Conservation (phyloP, 1,139 yeast species). For the Suhomyces choctaworum region DNA sequence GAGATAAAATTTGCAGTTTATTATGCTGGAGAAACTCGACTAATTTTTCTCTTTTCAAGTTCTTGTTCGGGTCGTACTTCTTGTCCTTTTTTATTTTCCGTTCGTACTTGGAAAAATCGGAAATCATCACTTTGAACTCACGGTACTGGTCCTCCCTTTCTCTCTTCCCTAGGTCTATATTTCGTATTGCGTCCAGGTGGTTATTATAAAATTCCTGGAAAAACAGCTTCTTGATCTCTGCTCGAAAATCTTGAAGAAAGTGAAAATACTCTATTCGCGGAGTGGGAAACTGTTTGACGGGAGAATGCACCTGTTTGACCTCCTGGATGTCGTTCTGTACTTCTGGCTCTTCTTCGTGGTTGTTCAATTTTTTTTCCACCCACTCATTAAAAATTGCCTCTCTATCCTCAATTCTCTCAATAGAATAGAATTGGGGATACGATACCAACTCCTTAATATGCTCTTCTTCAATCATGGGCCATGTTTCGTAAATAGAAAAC, state of each 20-base stretch:
- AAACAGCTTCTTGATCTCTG: constrained; percentile 27
- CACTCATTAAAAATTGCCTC: constrained; percentile 35
- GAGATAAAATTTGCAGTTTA: neutral
- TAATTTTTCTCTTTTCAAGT: constrained; percentile 29
- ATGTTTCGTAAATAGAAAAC: constrained; percentile 39
- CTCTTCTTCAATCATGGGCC: constrained; percentile 44
- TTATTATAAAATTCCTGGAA: constrained; percentile 30
- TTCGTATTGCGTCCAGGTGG: constrained; percentile 20
- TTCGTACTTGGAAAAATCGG: constrained; percentile 30
- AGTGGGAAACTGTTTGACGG: constrained; percentile 26
- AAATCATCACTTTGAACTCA: constrained; percentile 26
- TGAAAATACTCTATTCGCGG: constrained; percentile 23
- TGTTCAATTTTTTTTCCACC: constrained; percentile 18
- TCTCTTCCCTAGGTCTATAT: constrained; percentile 16
- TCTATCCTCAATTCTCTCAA: constrained; percentile 21
- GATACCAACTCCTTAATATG: constrained; percentile 30
- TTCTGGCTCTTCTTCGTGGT: neutral
- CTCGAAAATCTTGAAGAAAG: constrained; percentile 33
- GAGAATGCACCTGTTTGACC: neutral
- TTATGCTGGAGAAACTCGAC: constrained; percentile 5
- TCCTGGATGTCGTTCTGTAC: neutral
- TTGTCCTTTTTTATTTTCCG: constrained; percentile 22
- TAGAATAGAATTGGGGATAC: constrained; percentile 32
- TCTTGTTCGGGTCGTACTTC: constrained; percentile 19
- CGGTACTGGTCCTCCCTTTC: constrained; percentile 27